These are phyloP conservation scores for Comarum palustre DNA, from an alignment of 306 rosid genomes.

Conservation along the genomic window DNA sequence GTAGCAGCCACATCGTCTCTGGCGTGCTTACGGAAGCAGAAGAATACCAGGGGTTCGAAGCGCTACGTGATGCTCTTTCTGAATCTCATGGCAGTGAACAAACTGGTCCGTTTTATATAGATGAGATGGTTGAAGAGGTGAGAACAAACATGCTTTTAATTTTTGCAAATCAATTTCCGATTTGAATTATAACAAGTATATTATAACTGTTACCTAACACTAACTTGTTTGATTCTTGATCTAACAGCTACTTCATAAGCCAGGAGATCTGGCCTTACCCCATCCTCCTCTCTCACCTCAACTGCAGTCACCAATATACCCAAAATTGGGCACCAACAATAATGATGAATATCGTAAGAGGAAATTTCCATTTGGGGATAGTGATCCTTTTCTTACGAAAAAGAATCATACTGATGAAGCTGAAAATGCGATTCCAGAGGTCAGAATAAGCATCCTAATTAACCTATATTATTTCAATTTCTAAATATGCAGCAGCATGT, in stretches of 20 bases:
- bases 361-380: background rate
- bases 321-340: background rate
- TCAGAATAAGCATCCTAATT: conserved; percentile 34
- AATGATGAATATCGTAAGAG: background rate
- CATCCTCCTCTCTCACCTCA: background rate
- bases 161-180: no score
- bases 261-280: background rate
- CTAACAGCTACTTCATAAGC: conserved; percentile 9
- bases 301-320: background rate
- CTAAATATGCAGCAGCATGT: background rate
- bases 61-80: background rate
- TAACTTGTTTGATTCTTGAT: conserved; percentile 16
- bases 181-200: conserved; percentile 10
- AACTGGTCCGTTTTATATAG: background rate
- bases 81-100: background rate
- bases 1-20: no score
- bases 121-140: conserved; percentile 6
- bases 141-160: background rate
- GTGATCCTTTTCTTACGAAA: background rate
- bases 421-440: conserved; percentile 14
- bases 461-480: background rate
- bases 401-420: background rate
- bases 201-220: conserved; percentile 3
- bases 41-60: background rate
- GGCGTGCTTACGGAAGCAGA: conserved; percentile 16